Conservation (phyloP, 169 alveolate genomes). For the Plasmodium billcollinsi region DNA sequence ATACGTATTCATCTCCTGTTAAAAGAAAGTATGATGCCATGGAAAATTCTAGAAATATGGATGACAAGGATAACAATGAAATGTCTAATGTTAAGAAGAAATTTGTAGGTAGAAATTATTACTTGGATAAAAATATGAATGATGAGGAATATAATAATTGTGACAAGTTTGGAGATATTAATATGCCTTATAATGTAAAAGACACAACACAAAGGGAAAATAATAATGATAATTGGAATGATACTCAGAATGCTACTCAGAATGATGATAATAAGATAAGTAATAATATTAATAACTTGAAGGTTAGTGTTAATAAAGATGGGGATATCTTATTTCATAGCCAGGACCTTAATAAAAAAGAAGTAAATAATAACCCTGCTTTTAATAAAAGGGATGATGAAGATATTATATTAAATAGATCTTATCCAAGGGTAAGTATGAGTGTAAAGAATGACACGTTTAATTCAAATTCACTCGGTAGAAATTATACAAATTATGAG, state of each 20-base stretch:
- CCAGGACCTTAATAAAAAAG: constrained; percentile 2
- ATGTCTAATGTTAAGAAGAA: constrained; percentile 8
- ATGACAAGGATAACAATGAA: constrained; percentile 23
- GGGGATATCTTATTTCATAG: constrained; percentile 13
- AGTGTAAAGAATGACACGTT: not conserved
- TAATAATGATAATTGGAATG: not conserved
- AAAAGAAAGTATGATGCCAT: constrained; percentile 66
- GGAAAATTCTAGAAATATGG: constrained; percentile 15
- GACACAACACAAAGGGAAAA: constrained; percentile 20
- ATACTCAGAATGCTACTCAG: not conserved
- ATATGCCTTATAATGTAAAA: not conserved
- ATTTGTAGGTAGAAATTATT: constrained; percentile 11
- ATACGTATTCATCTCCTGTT: constrained; percentile 36
- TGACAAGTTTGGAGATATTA: not conserved
- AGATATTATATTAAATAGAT: constrained; percentile 4
- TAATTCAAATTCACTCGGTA: constrained; percentile 15
- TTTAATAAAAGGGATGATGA: constrained; percentile 14
- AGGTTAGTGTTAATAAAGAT: not conserved
- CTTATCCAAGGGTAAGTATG: not conserved
- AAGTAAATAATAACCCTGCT: not conserved
- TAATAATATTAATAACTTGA: not conserved
- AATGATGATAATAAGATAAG: not conserved
- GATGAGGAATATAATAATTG: constrained; percentile 3
- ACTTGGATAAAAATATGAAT: constrained; percentile 24
- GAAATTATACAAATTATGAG: constrained; percentile 26